These are phyloP conservation scores for Saccharomyces mikatae DNA, from an alignment of 805 yeast genomes.

Conservation along the genomic window DNA sequence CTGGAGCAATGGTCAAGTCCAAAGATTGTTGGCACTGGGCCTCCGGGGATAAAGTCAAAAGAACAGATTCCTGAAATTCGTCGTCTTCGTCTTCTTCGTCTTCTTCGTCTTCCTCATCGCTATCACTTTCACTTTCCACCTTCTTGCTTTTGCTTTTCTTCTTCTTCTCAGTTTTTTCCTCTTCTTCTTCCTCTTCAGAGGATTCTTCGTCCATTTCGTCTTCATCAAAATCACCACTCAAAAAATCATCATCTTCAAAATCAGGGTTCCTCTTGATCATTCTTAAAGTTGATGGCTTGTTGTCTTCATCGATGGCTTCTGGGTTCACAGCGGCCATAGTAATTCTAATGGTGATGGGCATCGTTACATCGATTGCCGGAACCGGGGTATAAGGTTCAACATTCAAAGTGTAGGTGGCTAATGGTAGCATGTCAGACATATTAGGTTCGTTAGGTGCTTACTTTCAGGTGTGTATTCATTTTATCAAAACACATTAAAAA, in stretches of 20 bases:
- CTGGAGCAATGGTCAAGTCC: constrained; percentile 77
- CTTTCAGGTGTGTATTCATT: not conserved
- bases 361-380: constrained; percentile 71
- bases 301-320: constrained; percentile 51
- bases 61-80: constrained; percentile 67
- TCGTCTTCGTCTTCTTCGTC: constrained; percentile 46
- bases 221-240: constrained; percentile 35
- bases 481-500: not conserved
- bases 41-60: constrained; percentile 82
- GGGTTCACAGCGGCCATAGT: constrained; percentile 92
- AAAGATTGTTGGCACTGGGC: constrained; percentile 71
- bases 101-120: constrained; percentile 44
- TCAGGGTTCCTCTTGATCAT: constrained; percentile 57
- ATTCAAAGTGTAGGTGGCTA: constrained; percentile 74
- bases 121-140: constrained; percentile 31
- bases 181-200: constrained; percentile 29
- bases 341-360: constrained; percentile 76
- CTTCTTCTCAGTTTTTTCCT: constrained; percentile 38
- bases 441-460: not conserved
- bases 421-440: constrained; percentile 64
- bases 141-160: constrained; percentile 41
- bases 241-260: constrained; percentile 34
- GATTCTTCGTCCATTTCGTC: constrained; percentile 38
- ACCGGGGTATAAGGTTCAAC: constrained; percentile 74
- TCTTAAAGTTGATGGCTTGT: constrained; percentile 76